Base-by-base conservation (phyloP, 2,329 filamentous ascomycete genomes). In the Pseudonectria foliicola region DNA sequence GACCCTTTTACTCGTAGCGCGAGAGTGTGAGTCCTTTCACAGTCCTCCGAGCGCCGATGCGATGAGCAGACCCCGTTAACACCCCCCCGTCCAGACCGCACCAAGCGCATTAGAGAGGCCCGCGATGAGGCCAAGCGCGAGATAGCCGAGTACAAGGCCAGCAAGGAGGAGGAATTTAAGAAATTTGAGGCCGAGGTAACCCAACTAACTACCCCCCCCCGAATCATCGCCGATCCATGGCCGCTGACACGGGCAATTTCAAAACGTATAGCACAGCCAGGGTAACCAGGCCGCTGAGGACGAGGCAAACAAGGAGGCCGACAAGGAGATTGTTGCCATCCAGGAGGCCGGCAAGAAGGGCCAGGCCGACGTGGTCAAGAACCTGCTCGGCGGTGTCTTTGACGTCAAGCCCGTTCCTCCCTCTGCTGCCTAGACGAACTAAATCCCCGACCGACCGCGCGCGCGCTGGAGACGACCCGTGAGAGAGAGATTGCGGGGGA, bases 121-220 rank as follows among this genome's bases (percentile, higher is more conserved):
- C 85, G 90, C 59, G 80, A 85, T 58, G 92, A 98, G 66, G 92
- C 92, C 44, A 93, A 95, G 69, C 94, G 94, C 68, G 90, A 98
- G 64, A 95, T 98, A 56, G 85, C 95, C 49, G 83, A 87, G 37
- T 96, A 98, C 72, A 80, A 81, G 61, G 77, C 81, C 55, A 68
- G 82, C 53, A 98, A 95, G 71, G 92, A 98, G 57, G 76, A 85
- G 25, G 90, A 96, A 64, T 96, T 88, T 71, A 90, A 92, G 73
- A 82, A 84, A 60, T 96, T 94, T 55, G 88, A 96, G 71, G 75
- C 86, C 45, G 70, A 77, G 68, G 73, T 75, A 59, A 30, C 56
- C 38, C 29, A 8, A 18, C 11, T 7, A 21, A 25, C n/a, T 24
- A 2, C n/a, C 13, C 27, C 15, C 29, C 34, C 18, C 13, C 13